These are phyloP conservation scores for Papiliotrema fonsecae DNA, from an alignment of 1,284 basidiomycete species.

Conservation along the genomic window DNA sequence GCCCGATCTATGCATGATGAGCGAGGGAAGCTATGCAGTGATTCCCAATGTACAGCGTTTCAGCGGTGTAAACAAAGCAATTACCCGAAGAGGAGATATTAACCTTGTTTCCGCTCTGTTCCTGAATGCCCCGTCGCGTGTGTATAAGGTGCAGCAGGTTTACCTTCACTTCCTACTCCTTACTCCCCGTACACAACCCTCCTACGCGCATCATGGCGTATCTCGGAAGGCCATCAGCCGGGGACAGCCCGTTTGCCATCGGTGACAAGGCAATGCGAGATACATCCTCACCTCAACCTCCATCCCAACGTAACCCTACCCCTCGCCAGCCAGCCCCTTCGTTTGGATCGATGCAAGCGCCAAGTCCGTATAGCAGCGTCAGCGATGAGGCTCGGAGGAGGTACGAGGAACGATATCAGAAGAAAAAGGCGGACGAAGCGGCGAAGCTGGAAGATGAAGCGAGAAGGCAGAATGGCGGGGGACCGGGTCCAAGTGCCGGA, in stretches of 20 bases:
- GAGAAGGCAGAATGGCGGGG: neutral
- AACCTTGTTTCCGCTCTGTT: too few species aligned
- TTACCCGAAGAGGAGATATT: too few species aligned
- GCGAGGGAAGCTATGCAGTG: too few species aligned
- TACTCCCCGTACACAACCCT: neutral
- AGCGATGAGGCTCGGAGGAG: conserved; percentile 42
- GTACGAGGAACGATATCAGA: conserved; percentile 44
- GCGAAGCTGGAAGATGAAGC: conserved; percentile 19
- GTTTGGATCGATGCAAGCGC: conserved; percentile 26
- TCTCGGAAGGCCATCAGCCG: conserved; percentile 44
- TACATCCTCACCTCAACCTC: conserved; percentile 38
- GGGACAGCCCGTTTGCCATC: conserved; percentile 48
- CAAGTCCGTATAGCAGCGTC: conserved; percentile 37
- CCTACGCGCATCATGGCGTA: conserved; percentile 22
- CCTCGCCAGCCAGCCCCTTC: conserved; percentile 7
- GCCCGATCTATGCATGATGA: too few species aligned
- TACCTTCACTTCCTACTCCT: neutral
- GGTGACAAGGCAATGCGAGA: conserved; percentile 44
- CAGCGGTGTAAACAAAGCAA: neutral
- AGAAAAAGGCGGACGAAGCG: conserved; percentile 37
- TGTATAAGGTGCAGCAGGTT: too few species aligned
- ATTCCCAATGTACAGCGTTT: too few species aligned
- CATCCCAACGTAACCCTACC: conserved; percentile 35
- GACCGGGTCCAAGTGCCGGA: neutral
- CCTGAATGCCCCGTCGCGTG: too few species aligned